Conservation (phyloP, 495 filamentous ascomycete species). For the Penicillium turbatum region DNA sequence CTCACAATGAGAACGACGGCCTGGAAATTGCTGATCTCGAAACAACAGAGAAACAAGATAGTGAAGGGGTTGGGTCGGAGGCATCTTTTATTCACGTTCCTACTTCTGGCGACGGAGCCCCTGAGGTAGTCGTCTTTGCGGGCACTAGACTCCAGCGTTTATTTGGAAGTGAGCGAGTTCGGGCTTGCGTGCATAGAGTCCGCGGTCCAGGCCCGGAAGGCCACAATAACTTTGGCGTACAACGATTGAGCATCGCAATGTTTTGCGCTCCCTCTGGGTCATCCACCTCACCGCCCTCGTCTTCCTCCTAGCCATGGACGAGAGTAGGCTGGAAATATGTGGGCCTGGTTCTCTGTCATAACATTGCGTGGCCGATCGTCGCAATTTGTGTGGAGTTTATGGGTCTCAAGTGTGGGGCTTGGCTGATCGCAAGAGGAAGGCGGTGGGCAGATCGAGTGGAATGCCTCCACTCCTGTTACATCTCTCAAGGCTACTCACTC, state of each 20-base stretch:
- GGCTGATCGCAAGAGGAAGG: too few relatives aligned
- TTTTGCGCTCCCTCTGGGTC: background rate
- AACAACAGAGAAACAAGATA: conserved; percentile 1
- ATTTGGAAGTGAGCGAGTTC: background rate
- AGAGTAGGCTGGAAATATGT: too few relatives aligned
- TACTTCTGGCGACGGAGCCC: background rate
- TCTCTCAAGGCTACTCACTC: too few relatives aligned
- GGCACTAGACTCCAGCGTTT: background rate
- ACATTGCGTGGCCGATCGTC: too few relatives aligned
- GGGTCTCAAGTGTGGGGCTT: too few relatives aligned
- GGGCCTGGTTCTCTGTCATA: too few relatives aligned
- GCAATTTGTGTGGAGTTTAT: too few relatives aligned
- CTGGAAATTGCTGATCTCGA: conserved; percentile 1
- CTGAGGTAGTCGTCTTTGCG: conserved; percentile 1
- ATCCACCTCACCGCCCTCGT: background rate
- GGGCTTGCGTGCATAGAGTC: background rate
- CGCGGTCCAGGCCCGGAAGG: background rate
- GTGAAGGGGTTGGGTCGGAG: background rate
- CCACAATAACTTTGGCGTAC: background rate
- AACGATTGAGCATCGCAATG: background rate
- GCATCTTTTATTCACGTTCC: background rate
- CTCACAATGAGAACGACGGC: background rate
- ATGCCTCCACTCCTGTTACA: too few relatives aligned
- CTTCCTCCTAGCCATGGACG: too few relatives aligned
- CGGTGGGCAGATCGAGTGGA: too few relatives aligned